Evolutionary conservation across 2,329 filamentous ascomycete genomes (phyloP).

Genomic region (Reticulascus tulasneorum): DNA sequence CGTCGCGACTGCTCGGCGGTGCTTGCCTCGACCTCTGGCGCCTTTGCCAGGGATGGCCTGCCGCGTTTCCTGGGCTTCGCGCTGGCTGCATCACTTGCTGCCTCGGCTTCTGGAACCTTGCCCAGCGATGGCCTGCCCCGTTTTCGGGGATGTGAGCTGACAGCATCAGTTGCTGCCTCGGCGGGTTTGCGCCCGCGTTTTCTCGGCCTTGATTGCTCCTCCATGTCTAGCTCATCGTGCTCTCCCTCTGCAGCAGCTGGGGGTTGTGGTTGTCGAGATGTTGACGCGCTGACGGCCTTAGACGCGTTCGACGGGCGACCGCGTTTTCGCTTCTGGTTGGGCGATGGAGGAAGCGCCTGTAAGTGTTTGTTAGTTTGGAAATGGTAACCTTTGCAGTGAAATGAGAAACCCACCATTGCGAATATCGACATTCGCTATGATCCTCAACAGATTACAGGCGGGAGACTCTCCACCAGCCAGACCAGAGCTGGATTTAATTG

Average conservation of each 20-base stretch:
- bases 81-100: neutral
- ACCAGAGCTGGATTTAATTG: too few relatives aligned
- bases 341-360: too few relatives aligned
- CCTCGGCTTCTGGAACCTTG: constrained; percentile 2
- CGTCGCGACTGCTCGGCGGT: constrained; percentile 1
- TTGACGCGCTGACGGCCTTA: constrained; percentile 19
- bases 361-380: too few relatives aligned
- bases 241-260: constrained; percentile 13
- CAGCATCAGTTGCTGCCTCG: neutral
- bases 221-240: constrained; percentile 10
- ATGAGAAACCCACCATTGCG: too few relatives aligned
- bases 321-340: constrained; percentile 38
- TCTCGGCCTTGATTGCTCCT: constrained; percentile 17
- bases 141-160: too few relatives aligned
- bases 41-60: constrained; percentile 4
- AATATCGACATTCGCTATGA: too few relatives aligned
- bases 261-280: too few relatives aligned
- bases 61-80: constrained; percentile 5
- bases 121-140: constrained; percentile 23
- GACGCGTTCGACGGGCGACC: constrained; percentile 38
- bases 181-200: constrained; percentile 18
- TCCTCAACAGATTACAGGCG: too few relatives aligned
- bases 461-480: too few relatives aligned
- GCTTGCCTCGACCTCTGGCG: neutral
- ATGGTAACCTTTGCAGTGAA: too few relatives aligned